phyloP scores from a whole-genome alignment of 2,329 filamentous ascomycete genomes.

The Apiospora pterosperma region DNA sequence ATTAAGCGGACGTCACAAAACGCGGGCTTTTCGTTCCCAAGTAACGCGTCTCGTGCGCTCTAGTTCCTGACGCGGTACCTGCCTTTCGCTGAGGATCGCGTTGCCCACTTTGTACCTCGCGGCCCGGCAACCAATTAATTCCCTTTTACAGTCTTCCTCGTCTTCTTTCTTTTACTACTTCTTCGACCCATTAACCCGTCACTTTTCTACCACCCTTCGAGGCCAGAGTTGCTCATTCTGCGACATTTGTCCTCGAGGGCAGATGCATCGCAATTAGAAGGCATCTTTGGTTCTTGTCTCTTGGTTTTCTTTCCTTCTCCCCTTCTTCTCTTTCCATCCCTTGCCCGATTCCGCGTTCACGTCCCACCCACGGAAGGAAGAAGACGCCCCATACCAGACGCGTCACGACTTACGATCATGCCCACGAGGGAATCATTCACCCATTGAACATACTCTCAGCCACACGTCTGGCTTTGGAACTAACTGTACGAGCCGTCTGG shows the following conservation, averaged over 20 bases:
- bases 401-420: conserved; percentile 6
- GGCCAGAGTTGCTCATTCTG: not conserved
- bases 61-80: conserved; percentile 4
- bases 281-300: not conserved
- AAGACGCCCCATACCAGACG: not conserved
- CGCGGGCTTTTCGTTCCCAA: not conserved
- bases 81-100: not conserved
- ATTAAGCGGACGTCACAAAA: conserved; percentile 3
- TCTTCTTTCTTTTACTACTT: conserved; percentile 1
- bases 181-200: not conserved
- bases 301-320: not conserved
- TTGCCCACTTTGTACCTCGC: conserved; percentile 7
- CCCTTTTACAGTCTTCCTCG: not conserved
- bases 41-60: not conserved
- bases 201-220: not conserved
- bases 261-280: not conserved
- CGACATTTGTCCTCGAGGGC: not conserved
- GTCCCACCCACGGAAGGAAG: not conserved
- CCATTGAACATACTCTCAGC: not conserved
- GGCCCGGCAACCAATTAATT: not conserved
- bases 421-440: not conserved
- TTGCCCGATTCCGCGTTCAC: not conserved
- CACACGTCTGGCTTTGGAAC: not conserved
- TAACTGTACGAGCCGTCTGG: not conserved
- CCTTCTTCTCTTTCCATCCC: not conserved